phyloP scores from a whole-genome alignment of 2,329 filamentous ascomycete species.

The Lasiodiplodia citricola region DNA sequence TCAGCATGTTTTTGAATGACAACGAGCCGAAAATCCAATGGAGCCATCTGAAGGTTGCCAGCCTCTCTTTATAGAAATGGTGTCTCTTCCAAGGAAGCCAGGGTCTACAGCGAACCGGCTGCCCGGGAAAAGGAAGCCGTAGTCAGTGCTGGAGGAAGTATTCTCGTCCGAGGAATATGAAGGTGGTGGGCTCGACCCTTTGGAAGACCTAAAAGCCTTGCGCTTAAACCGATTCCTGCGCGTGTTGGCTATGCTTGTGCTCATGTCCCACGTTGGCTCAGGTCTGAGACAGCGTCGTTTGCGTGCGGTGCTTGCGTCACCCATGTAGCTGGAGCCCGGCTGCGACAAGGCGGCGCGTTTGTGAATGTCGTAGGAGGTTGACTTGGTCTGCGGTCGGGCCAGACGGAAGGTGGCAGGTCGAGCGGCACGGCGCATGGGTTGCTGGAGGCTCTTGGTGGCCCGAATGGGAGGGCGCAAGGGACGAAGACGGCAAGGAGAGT shows the following conservation, averaged over 20 bases:
- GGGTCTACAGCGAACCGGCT: not conserved
- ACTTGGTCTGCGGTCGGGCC: constrained; percentile 14
- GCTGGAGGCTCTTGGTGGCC: not conserved
- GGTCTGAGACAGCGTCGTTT: not conserved
- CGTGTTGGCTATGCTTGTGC: not conserved
- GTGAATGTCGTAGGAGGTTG: not conserved
- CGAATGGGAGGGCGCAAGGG: not conserved
- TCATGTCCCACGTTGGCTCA: not conserved
- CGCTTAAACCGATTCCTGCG: constrained; percentile 18
- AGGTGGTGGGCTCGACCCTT: not conserved
- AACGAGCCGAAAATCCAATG: not conserved
- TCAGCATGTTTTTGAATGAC: not conserved
- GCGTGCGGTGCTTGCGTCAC: not conserved
- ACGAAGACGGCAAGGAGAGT: constrained; percentile 7
- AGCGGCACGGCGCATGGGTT: constrained; percentile 11
- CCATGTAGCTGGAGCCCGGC: not conserved
- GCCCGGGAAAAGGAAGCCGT: not conserved
- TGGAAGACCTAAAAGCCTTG: not conserved
- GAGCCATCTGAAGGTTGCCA: not conserved
- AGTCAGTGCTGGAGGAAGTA: not conserved
- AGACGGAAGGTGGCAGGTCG: constrained; percentile 7
- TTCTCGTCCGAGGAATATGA: not conserved
- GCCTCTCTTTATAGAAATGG: not conserved
- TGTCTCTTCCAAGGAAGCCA: not conserved
- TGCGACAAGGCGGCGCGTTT: not conserved